Conservation (phyloP, 2,329 filamentous ascomycete genomes). For the Plenodomus tracheiphilus region DNA sequence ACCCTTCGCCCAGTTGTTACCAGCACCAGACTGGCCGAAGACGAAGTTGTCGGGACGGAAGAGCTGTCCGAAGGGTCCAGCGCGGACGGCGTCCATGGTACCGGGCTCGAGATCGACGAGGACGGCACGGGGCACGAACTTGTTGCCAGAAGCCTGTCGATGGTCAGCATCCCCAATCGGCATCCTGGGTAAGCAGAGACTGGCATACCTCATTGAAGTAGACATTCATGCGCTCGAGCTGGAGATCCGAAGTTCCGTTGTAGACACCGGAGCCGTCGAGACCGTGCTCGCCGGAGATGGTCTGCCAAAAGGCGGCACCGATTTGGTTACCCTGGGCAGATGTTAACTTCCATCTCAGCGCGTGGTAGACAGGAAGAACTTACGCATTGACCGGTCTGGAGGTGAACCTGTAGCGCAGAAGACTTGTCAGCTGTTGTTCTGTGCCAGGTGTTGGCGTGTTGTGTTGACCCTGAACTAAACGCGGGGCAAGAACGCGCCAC, state of each 20-base stretch:
- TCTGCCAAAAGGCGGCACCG: slow-evolving; percentile 97
- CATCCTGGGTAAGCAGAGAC: slow-evolving; percentile 16
- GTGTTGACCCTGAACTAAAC: slow-evolving; percentile 43
- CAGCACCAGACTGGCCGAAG: slow-evolving; percentile 98
- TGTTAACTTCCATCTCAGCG: slow-evolving; percentile 31
- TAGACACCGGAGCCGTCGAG: slow-evolving; percentile 97
- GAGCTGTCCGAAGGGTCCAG: slow-evolving; percentile 96
- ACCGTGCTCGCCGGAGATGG: slow-evolving; percentile 74
- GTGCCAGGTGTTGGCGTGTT: slow-evolving; percentile 37
- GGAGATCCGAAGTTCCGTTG: slow-evolving; percentile 97
- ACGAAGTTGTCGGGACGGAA: slow-evolving; percentile 99
- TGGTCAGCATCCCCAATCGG: slow-evolving; percentile 23
- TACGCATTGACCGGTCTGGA: slow-evolving; percentile 99
- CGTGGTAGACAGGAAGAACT: slow-evolving; percentile 45
- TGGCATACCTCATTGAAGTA: slow-evolving; percentile 88
- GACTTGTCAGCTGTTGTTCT: slow-evolving; percentile 59
- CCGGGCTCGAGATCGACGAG: slow-evolving; percentile 99
- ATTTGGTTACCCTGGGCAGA: slow-evolving; percentile 93
- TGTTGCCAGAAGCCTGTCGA: slow-evolving; percentile 85
- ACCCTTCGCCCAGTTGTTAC: slow-evolving; percentile 99
- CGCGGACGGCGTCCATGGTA: slow-evolving; percentile 99
- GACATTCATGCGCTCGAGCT: slow-evolving; percentile 99
- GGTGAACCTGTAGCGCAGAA: slow-evolving; percentile 78
- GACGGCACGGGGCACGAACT: slow-evolving; percentile 98
- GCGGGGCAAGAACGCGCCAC: slow-evolving; percentile 49